Percentiles rank a stretch among this genome's conserved stretches.
Conservation (phyloP, 2,329 filamentous ascomycete genomes). For the Hymenoscyphus occultus region DNA sequence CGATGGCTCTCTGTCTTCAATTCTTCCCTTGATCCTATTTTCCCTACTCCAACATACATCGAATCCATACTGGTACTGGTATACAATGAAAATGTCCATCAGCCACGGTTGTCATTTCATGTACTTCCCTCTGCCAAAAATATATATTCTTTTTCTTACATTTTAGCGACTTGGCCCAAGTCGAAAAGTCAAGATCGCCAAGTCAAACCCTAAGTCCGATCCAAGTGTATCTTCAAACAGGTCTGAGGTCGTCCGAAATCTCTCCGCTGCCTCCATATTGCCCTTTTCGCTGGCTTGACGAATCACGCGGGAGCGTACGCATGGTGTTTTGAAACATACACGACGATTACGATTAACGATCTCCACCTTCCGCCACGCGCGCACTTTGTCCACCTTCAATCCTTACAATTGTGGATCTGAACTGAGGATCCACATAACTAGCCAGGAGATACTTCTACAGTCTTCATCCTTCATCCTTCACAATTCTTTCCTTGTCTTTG, state of each 20-base stretch:
- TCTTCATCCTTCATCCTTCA: neutral
- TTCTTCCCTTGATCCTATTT: neutral
- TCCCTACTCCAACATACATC: neutral
- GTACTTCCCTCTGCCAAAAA: no score
- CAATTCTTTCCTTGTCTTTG: neutral
- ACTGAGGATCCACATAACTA: neutral
- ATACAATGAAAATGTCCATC: no score
- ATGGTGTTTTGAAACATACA: slow-evolving; percentile 4
- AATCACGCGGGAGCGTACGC: neutral
- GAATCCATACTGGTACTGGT: no score
- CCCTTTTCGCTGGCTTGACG: neutral
- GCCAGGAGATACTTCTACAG: neutral
- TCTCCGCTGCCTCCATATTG: neutral
- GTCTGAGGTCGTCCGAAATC: slow-evolving; percentile 2
- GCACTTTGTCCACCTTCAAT: neutral
- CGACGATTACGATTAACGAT: neutral
- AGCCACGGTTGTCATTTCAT: no score
- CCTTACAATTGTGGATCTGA: neutral
- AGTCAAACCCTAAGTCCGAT: neutral
- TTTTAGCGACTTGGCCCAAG: no score
- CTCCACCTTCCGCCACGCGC: neutral
- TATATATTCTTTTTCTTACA: no score
- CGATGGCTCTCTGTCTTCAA: neutral
- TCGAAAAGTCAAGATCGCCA: no score
- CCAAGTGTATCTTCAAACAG: slow-evolving; percentile 3